These are phyloP conservation scores for Balakata baccata DNA, from an alignment of 345 rosid species.

Conservation along the genomic window DNA sequence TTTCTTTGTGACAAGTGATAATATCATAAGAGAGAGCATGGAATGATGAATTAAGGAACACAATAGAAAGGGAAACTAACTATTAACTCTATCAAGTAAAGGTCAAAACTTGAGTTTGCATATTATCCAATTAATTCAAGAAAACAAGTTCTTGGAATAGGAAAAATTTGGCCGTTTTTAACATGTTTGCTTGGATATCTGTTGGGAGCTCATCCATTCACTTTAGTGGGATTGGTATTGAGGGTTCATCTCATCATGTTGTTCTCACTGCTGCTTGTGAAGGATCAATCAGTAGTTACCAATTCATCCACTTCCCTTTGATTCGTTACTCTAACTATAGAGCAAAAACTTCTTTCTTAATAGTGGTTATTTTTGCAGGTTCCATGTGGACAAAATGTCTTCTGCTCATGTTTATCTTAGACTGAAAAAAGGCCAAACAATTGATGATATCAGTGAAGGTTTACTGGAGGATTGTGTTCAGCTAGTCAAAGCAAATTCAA, in stretches of 20 bases:
- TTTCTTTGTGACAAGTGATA: background rate
- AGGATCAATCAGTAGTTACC: background rate
- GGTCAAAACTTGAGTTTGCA: background rate
- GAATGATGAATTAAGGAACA: background rate
- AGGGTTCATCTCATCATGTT: background rate
- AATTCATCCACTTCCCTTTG: background rate
- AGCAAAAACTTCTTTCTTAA: background rate
- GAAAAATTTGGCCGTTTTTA: background rate
- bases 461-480: conserved; percentile 91
- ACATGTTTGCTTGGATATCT: background rate
- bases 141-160: background rate
- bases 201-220: background rate
- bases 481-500: conserved; percentile 98
- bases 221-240: background rate
- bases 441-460: conserved; percentile 83
- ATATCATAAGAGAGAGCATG: background rate
- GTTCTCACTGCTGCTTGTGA: background rate
- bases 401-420: conserved; percentile 97
- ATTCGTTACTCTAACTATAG: background rate
- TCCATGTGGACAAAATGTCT: conserved; percentile 98
- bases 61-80: background rate
- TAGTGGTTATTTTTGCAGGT: conserved; percentile 46
- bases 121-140: background rate
- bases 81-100: background rate
- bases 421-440: conserved; percentile 77